Percentiles rank a stretch among this genome's conserved stretches.
Conservation (phyloP, 2,329 filamentous ascomycete genomes). For the Rutstroemia sp. region DNA sequence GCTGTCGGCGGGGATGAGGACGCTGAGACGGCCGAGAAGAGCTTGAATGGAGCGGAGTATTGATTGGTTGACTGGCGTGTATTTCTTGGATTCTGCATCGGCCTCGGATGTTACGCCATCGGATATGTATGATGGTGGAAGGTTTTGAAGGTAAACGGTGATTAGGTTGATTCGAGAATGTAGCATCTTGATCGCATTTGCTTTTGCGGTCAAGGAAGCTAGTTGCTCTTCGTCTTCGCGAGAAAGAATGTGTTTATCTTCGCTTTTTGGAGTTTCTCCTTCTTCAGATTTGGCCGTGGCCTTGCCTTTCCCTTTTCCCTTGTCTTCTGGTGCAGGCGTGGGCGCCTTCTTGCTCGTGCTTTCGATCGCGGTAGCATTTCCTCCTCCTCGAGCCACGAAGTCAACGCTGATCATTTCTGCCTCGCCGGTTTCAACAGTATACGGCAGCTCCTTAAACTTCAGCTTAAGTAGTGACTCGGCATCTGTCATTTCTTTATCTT, state of each 20-base stretch:
- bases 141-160: slow-evolving; percentile 65
- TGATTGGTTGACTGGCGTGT: slow-evolving; percentile 44
- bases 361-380: slow-evolving; percentile 63
- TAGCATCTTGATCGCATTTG: slow-evolving; percentile 91
- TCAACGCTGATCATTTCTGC: slow-evolving; percentile 98
- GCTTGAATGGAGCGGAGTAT: slow-evolving; percentile 85
- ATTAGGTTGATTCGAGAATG: slow-evolving; percentile 68
- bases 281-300: slow-evolving; percentile 25
- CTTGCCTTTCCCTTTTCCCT: slow-evolving; percentile 26
- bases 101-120: slow-evolving; percentile 33
- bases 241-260: slow-evolving; percentile 47
- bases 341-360: slow-evolving; percentile 22
- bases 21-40: slow-evolving; percentile 72
- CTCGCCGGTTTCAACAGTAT: slow-evolving; percentile 86
- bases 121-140: slow-evolving; percentile 59
- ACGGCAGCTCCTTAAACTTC: slow-evolving; percentile 76
- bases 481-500: slow-evolving; percentile 69
- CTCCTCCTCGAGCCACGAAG: slow-evolving; percentile 78
- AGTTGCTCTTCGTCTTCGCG: slow-evolving; percentile 55
- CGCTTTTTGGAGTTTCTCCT: slow-evolving; percentile 31
- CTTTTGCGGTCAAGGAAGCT: slow-evolving; percentile 69
- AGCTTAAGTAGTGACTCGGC: slow-evolving; percentile 48
- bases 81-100: slow-evolving; percentile 21
- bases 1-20: slow-evolving; percentile 65
- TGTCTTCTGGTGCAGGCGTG: slow-evolving; percentile 19